Evolutionary conservation across 306 rosid genomes (phyloP).

Genomic region (Pachyrhizus erosus): DNA sequence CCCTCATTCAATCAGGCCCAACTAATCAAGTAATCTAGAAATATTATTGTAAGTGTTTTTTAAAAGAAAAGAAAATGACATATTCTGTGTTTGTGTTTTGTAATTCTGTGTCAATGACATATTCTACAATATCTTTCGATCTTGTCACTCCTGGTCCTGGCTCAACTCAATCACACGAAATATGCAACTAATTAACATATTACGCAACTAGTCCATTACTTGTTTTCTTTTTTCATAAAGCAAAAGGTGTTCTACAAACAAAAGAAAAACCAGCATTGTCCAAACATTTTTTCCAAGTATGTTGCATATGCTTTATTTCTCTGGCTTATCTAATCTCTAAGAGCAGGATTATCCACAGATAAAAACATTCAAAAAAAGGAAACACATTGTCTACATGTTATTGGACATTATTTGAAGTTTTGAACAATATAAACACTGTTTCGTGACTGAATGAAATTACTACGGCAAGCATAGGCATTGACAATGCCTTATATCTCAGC

Average conservation of each 20-base stretch:
- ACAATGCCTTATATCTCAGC: background rate
- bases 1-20: background rate
- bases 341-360: conserved; percentile 10
- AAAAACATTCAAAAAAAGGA: conserved; percentile 16
- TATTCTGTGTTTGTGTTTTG: background rate
- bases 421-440: background rate
- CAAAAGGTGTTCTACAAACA: conserved; percentile 28
- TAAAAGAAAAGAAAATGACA: too few relatives aligned
- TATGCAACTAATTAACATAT: conserved; percentile 22
- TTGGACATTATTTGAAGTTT: conserved; percentile 13
- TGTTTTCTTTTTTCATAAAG: conserved; percentile 30
- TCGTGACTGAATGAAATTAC: background rate
- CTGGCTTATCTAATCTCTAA: conserved; percentile 3
- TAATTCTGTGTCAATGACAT: background rate
- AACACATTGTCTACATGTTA: background rate
- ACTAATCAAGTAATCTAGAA: background rate
- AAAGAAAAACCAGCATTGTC: conserved; percentile 24
- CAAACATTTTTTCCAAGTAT: conserved; percentile 12
- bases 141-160: background rate
- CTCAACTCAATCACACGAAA: conserved; percentile 33
- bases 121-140: background rate
- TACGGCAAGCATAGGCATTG: background rate
- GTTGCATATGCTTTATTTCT: conserved; percentile 34
- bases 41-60: too few relatives aligned
- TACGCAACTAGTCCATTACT: conserved; percentile 37